Base-by-base conservation (phyloP, 2,329 filamentous ascomycete genomes). In the Trichoderma sp. region DNA sequence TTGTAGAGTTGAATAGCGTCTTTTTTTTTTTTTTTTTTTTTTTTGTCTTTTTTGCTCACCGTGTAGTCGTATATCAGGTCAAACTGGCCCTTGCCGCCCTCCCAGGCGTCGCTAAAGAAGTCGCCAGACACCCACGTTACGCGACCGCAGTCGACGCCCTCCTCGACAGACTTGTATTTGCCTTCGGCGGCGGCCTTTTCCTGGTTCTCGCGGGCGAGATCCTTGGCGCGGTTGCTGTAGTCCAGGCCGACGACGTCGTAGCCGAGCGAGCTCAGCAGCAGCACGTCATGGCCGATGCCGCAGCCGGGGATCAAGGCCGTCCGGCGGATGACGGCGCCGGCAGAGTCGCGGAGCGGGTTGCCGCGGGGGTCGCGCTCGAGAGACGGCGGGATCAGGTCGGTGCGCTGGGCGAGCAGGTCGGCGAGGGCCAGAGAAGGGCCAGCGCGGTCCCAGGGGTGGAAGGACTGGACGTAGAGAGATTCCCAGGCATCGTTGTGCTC, bases 201-300 rank as follows among this genome's bases (percentile, higher is more conserved):
- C 68, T 82, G 77, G 45, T 83, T 83, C 71, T 80, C 78, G 65
- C 78, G 74, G 2, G 86, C 87, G 37, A 80, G 80, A 12, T 82
- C 77, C 9, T 83, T 71, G 3, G 83, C 84, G 15, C 73, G 74
- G 9, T 81, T 74, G 53, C 88, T 89, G 66, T 86, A 84, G 75
- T 96, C 93, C 2, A 97, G 79, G 0, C 92, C 93, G 73, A 87
- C 89, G 1, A 89, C 88, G 78, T 96, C 90, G 76, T 92, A 95
- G 1, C 93, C 93, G 74, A 90, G 87, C 10, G 87, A 87, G 59
- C 89, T 86, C 53, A 97, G 84, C 42, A 97, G 82, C 10, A 92
- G 82, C 2, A 93, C 91, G 79, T 97, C 93, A 74, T 95, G 90
- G 5, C 93, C 93, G 56, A 87, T 86, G 0, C 93, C 93, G 78